Evolutionary conservation across 208 protist species (phyloP).

Genomic region (Acanthamoeba polyphaga): DNA sequence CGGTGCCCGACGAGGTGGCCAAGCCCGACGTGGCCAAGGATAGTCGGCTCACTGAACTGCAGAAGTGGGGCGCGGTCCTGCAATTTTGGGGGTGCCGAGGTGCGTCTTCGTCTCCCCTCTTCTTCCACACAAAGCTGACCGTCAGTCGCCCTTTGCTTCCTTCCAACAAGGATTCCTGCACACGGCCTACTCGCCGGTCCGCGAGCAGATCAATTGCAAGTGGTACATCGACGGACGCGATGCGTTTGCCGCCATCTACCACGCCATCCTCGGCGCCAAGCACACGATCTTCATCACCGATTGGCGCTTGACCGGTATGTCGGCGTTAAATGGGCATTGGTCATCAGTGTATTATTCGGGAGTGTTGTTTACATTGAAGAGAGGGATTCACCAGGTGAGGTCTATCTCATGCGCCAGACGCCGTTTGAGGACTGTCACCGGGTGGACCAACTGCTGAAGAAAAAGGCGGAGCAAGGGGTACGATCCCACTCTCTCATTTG

Average conservation of each 20-base stretch:
- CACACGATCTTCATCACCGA: constrained; percentile 72
- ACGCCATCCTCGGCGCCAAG: constrained; percentile 58
- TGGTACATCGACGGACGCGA: constrained; percentile 71
- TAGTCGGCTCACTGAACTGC: neutral
- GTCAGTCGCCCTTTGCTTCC: neutral
- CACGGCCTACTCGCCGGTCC: constrained; percentile 39
- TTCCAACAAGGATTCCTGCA: constrained; percentile 19
- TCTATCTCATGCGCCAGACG: constrained; percentile 27
- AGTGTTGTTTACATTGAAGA: no score
- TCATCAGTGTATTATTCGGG: neutral
- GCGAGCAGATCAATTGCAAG: constrained; percentile 47
- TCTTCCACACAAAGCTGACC: neutral
- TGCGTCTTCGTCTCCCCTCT: neutral
- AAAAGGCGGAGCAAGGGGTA: constrained; percentile 65
- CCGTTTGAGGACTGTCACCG: constrained; percentile 59
- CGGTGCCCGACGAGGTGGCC: neutral
- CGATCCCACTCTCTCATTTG: neutral
- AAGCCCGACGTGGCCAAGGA: neutral
- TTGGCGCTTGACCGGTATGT: constrained; percentile 69
- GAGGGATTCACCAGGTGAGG: constrained; percentile 56
- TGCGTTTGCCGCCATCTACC: constrained; percentile 32
- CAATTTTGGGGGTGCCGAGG: constrained; percentile 50
- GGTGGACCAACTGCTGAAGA: constrained; percentile 37
- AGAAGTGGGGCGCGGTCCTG: constrained; percentile 70
- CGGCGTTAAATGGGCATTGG: no score